Percentiles rank a stretch among this genome's conserved stretches.
Evolutionary conservation across 2,329 filamentous ascomycete species (phyloP).

Genomic region (Sphaerulina populicola): DNA sequence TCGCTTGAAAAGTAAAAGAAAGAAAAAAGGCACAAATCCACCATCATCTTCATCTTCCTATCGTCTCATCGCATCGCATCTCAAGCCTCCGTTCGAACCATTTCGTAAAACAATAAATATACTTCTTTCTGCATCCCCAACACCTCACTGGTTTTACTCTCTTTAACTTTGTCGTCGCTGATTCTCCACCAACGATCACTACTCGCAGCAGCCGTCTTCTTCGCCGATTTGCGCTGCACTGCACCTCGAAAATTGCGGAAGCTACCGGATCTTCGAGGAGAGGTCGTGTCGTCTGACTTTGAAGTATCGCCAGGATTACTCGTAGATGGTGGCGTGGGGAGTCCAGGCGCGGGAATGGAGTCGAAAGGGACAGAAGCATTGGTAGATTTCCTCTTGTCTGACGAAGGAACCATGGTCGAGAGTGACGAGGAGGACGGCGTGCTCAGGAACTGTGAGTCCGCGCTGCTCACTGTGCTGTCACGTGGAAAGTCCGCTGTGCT

Average conservation of each 20-base stretch:
- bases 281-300: constrained; percentile 6
- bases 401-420: constrained; percentile 5
- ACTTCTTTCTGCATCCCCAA: constrained; percentile 91
- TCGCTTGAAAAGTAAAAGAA: background rate
- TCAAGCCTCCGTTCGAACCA: constrained; percentile 44
- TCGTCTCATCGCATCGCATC: background rate
- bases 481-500: constrained; percentile 8
- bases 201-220: constrained; percentile 37
- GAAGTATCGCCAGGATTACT: background rate
- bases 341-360: constrained; percentile 25
- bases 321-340: constrained; percentile 20
- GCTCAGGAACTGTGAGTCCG: constrained; percentile 14
- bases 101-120: constrained; percentile 91
- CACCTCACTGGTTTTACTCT: constrained; percentile 86
- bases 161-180: constrained; percentile 92
- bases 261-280: constrained; percentile 1
- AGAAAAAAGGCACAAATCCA: background rate
- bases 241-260: constrained; percentile 4
- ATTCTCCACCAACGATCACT: constrained; percentile 92
- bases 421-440: constrained; percentile 17
- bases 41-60: background rate
- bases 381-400: constrained; percentile 10
- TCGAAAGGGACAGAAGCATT: constrained; percentile 21
- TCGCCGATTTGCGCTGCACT: constrained; percentile 27
- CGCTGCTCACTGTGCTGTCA: constrained; percentile 8